Conservation (phyloP, 371 early-diverging fungal species). For the Umbelopsis sp. region DNA sequence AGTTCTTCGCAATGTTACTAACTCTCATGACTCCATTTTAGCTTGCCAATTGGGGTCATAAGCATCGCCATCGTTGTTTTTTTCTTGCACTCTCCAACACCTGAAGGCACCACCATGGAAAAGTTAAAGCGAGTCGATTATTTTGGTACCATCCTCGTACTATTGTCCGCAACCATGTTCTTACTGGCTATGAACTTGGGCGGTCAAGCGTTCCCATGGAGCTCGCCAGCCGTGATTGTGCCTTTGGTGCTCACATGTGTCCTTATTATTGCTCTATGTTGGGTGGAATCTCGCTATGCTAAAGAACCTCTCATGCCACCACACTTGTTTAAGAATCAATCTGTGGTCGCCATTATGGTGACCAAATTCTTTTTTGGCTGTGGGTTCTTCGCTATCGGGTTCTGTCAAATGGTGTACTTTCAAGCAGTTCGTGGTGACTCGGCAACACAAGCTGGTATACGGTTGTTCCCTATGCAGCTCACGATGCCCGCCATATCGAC, state of each 20-base stretch:
- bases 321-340: constrained; percentile 52
- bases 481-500: constrained; percentile 42
- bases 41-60: constrained; percentile 49
- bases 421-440: constrained; percentile 65
- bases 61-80: constrained; percentile 37
- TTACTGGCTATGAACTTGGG: constrained; percentile 55
- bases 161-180: constrained; percentile 44
- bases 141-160: constrained; percentile 39
- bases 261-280: constrained; percentile 37
- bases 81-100: constrained; percentile 35
- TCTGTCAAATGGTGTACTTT: constrained; percentile 77
- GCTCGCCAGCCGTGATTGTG: constrained; percentile 61
- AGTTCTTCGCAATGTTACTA: too few species aligned
- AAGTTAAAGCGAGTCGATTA: constrained; percentile 50
- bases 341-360: constrained; percentile 45
- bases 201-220: constrained; percentile 62
- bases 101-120: constrained; percentile 33
- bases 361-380: constrained; percentile 61
- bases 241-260: constrained; percentile 57
- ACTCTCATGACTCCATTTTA: too few species aligned
- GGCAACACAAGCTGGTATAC: constrained; percentile 60
- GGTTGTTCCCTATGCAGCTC: constrained; percentile 56
- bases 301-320: constrained; percentile 63
- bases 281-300: constrained; percentile 55
- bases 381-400: constrained; percentile 57